These are phyloP conservation scores for Fusarium lateritium DNA, from an alignment of 2,329 filamentous ascomycete genomes.

Conservation along the genomic window DNA sequence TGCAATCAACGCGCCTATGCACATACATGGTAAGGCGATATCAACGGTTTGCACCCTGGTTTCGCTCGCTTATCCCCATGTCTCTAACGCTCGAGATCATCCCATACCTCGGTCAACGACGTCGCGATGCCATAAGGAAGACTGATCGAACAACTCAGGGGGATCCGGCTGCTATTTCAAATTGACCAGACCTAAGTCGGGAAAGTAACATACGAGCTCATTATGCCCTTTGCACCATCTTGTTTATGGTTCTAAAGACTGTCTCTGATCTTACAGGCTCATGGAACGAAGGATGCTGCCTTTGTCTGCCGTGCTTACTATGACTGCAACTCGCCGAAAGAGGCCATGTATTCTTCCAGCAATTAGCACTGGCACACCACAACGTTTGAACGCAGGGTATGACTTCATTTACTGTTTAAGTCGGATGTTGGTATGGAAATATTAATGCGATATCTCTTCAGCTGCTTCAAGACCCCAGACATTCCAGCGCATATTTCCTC, in stretches of 20 bases:
- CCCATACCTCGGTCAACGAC: background rate
- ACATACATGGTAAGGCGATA: slow-evolving; percentile 7
- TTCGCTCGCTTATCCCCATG: slow-evolving; percentile 4
- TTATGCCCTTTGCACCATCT: background rate
- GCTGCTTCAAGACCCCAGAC: slow-evolving; percentile 4
- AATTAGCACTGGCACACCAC: slow-evolving; percentile 1
- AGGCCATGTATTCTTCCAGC: slow-evolving; percentile 14
- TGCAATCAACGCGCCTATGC: background rate
- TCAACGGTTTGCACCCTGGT: slow-evolving; percentile 10
- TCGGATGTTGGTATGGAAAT: slow-evolving; percentile 7
- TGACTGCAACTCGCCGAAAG: slow-evolving; percentile 13
- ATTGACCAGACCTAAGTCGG: slow-evolving; percentile 16
- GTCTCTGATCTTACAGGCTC: background rate
- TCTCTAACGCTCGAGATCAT: slow-evolving; percentile 3
- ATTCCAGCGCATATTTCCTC: slow-evolving; percentile 2
- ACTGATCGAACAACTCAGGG: background rate
- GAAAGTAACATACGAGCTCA: background rate
- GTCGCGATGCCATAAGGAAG: slow-evolving; percentile 11
- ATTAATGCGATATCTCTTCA: slow-evolving; percentile 1
- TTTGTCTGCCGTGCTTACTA: background rate
- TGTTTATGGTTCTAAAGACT: slow-evolving; percentile 1
- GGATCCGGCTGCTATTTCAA: background rate
- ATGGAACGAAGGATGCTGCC: slow-evolving; percentile 8
- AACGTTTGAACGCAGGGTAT: slow-evolving; percentile 5
- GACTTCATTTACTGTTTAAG: slow-evolving; percentile 20